Evolutionary conservation across 768 basidiomycete genomes (phyloP), one percentile per base, ranked within the genome.

Genomic region (Mrakia gelida): DNA sequence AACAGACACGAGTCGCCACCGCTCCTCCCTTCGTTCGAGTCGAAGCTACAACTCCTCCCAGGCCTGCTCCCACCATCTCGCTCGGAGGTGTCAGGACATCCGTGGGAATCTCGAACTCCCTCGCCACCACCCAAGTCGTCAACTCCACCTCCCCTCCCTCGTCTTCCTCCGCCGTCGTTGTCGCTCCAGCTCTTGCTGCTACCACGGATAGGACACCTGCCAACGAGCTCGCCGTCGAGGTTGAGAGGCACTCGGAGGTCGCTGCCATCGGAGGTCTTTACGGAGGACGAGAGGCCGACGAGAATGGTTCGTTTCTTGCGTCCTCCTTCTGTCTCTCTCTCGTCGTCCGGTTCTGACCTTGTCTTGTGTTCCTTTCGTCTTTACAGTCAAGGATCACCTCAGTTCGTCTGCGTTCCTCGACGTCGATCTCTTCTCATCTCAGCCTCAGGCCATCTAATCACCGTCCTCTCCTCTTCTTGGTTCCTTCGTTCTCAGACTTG

Each of bases 191-290:
- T 16, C 67, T 49, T 3, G 45, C 76, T 23, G 34, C 54, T 10
- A 72, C 76, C 18, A 49, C 81, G n/a, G 80, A 71, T n/a, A 94
- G 93, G 86, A 91, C 90, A 76, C 92, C 94, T 82, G 91, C 92
- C 43, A 87, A 87, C 79, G 88, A 91, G 3, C 86, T 98, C 80
- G 91, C 89, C 52, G 88, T 90, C 80, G 96, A 98, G 84, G 91
- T 94, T 38, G 89, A 90, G 76, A 86, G 88, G 63, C 89, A 88
- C n/a, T 94, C 91, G 52, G 95, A 96, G 86, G 89, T 91, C 80
- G 86, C 90, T 65, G 88, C 92, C 8, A 87, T 99, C 71, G 89
- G 92, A 73, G 96, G 98, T 87, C 88, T 99, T 23, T 98, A 90
- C 84, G 97, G 87, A 26, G 85, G 83, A 45, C 84, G 84, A 26